These are phyloP conservation scores for Aureobasidium sp. DNA, from an alignment of 2,329 filamentous ascomycete genomes.

Conservation along the genomic window DNA sequence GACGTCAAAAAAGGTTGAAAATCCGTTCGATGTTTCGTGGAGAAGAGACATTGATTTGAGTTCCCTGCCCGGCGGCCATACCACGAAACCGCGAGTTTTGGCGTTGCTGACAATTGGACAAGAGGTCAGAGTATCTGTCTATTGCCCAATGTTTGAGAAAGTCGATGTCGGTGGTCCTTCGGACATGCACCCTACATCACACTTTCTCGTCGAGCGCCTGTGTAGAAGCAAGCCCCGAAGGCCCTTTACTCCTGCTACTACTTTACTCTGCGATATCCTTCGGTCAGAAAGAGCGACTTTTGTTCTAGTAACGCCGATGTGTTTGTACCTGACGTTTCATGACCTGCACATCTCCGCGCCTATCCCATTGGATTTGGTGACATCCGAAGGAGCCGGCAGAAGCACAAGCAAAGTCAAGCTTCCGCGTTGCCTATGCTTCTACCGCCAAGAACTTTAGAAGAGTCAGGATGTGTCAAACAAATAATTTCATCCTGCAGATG, in stretches of 20 bases:
- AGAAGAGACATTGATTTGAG: background rate
- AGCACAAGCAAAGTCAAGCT: constrained; percentile 2
- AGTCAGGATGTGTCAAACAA: background rate
- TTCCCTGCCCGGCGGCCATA: background rate
- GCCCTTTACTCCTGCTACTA: background rate
- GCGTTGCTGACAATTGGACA: background rate
- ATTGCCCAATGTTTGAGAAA: background rate
- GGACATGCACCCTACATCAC: background rate
- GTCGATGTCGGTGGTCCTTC: background rate
- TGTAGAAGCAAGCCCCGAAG: background rate
- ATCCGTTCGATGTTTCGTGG: background rate
- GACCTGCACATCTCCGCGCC: background rate
- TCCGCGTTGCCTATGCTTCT: background rate
- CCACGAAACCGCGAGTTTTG: background rate
- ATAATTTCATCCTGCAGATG: background rate
- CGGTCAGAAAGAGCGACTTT: background rate
- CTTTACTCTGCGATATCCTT: background rate
- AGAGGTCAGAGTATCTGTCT: background rate
- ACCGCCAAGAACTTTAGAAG: background rate
- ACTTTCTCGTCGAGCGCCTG: background rate
- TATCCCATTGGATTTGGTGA: background rate
- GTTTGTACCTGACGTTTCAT: background rate
- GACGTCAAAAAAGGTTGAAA: background rate
- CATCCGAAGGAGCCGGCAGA: background rate
- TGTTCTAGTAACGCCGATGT: too few species aligned